Base-by-base conservation (phyloP, 495 filamentous ascomycete genomes). In the Daldinia childiae region DNA sequence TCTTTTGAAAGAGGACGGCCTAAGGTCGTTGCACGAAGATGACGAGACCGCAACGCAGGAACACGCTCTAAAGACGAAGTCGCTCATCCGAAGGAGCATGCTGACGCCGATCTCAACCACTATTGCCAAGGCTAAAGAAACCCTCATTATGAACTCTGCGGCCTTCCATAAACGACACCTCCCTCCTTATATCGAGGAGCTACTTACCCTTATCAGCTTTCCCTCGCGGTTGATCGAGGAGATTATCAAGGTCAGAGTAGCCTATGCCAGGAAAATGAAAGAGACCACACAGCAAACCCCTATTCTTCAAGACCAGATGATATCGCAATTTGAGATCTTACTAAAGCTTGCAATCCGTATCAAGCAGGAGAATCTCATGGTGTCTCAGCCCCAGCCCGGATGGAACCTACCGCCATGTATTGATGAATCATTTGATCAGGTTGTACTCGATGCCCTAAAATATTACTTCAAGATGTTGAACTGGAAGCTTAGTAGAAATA, bases 401-500 rank as follows among this genome's bases (percentile, higher is more conserved):
- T 99, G 95, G 95, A 93, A 98, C 67, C 79, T 97, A 43, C 96
- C 95, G 2, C 92, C 93, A 2, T 98, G 95, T 78, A 97, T 99
- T 71, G 95, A 97, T 76, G 95, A 99, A 68, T 91, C 92, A 57
- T 98, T 98, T 74, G 95, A 99, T 75, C 85, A 88, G n/a, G 92
- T 95, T n/a, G 93, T 98, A 6, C 79, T 99, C 57, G 94, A 98
- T 76, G 95, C 95, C 1, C 85, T 99, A 70, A 96, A 94, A 76
- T 98, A 97, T 77, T 99, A 98, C 77, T 98, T 99, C 84, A 92
- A 93, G 72, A 91, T 99, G 82, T 83, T 99, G 58, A 97, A 97
- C 73, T 97, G 94, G 92, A 98, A 98, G 77, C 83, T 99, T 51
- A 93, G 93, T 76, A 92, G 93, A 50, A 98, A 98, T 81, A 98